phyloP scores from a whole-genome alignment of 768 basidiomycete species.

The Russula abietina region DNA sequence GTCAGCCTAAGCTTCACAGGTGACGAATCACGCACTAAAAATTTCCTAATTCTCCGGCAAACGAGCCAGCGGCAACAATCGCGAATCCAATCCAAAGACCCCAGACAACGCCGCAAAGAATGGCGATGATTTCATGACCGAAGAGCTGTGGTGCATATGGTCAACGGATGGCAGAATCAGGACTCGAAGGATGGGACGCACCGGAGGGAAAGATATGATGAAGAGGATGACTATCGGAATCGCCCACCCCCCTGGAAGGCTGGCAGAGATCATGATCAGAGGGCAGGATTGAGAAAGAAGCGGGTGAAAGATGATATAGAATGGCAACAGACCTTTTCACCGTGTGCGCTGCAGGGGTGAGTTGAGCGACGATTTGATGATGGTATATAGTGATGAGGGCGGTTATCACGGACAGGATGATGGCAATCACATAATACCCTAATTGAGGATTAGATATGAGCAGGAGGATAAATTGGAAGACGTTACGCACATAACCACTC shows the following conservation, averaged over 20 bases:
- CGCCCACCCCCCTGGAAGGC: slow-evolving; percentile 56
- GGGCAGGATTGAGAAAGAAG: not conserved
- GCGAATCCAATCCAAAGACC: slow-evolving; percentile 82
- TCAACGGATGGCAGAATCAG: not conserved
- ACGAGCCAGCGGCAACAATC: slow-evolving; percentile 78
- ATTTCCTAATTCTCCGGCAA: slow-evolving; percentile 82
- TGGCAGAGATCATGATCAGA: slow-evolving; percentile 26
- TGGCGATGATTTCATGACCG: slow-evolving; percentile 87
- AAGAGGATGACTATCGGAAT: slow-evolving; percentile 80
- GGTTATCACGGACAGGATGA: slow-evolving; percentile 32
- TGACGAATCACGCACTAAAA: slow-evolving; percentile 55
- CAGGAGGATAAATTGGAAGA: not conserved
- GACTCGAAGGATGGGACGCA: slow-evolving; percentile 30
- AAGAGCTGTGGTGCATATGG: slow-evolving; percentile 50
- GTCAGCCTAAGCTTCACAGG: not conserved
- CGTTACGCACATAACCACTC: slow-evolving; percentile 34
- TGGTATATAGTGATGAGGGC: slow-evolving; percentile 42
- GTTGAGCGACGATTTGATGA: slow-evolving; percentile 57
- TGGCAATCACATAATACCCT: slow-evolving; percentile 35
- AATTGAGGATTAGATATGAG: not conserved
- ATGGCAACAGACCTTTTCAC: slow-evolving; percentile 47
- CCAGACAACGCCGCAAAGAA: slow-evolving; percentile 88
- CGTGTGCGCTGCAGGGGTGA: slow-evolving; percentile 61
- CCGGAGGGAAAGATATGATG: slow-evolving; percentile 81
- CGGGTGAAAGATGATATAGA: not conserved